A percentile compares a stretch with the other conserved stretches of the same genome.
Conservation (phyloP, 2,329 filamentous ascomycete genomes). For the Emmonsia crescens region DNA sequence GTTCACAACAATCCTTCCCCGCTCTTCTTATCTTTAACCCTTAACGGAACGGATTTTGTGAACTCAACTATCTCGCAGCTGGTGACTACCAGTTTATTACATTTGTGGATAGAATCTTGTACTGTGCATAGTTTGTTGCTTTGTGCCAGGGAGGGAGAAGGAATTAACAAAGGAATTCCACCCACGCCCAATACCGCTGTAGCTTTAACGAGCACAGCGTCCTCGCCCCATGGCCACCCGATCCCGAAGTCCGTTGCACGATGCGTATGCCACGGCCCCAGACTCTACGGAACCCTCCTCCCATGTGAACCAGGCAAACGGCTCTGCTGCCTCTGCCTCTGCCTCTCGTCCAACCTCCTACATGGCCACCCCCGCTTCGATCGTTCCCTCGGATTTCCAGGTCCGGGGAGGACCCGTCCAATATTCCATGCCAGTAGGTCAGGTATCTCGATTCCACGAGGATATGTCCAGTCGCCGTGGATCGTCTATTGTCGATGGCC, state of each 20-base stretch:
- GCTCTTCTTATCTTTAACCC: background rate
- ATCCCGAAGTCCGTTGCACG: conserved; percentile 31
- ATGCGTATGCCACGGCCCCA: conserved; percentile 23
- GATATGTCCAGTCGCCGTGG: conserved; percentile 27
- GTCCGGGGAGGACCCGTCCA: conserved; percentile 26
- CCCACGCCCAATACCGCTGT: background rate
- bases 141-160: background rate
- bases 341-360: conserved; percentile 33
- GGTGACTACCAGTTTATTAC: background rate
- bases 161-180: background rate
- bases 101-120: background rate
- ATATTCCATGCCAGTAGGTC: conserved; percentile 20
- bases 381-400: conserved; percentile 25
- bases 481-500: conserved; percentile 23
- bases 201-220: background rate
- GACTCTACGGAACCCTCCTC: conserved; percentile 21
- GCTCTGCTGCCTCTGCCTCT: conserved; percentile 22
- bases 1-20: background rate
- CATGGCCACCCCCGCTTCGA: conserved; percentile 21
- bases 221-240: conserved; percentile 21
- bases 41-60: background rate
- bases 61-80: background rate
- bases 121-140: background rate
- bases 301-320: conserved; percentile 24
- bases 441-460: conserved; percentile 31